Conservation (phyloP, 1,139 yeast genomes). For the Debaryomyces singareniensis region DNA sequence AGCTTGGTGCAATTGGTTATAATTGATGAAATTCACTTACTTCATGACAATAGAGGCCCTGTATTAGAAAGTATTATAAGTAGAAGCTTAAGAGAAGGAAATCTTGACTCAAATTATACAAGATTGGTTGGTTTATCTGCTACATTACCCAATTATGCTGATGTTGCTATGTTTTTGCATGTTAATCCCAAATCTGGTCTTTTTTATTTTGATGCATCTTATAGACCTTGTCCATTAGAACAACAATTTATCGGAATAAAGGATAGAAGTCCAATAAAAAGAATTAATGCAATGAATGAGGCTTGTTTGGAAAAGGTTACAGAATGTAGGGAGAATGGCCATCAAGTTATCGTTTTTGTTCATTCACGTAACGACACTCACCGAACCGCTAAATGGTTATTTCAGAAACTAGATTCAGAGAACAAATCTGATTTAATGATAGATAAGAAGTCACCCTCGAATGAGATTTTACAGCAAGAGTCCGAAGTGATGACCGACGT, state of each 20-base stretch:
- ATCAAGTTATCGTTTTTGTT: slow-evolving; percentile 84
- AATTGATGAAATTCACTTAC: slow-evolving; percentile 87
- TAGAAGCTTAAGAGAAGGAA: slow-evolving; percentile 51
- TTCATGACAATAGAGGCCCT: slow-evolving; percentile 95
- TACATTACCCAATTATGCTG: slow-evolving; percentile 83
- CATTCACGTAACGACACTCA: slow-evolving; percentile 91
- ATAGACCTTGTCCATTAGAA: slow-evolving; percentile 87
- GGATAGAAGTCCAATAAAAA: slow-evolving; percentile 76
- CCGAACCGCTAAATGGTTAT: slow-evolving; percentile 72
- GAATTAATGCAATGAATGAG: slow-evolving; percentile 78
- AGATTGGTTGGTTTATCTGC: slow-evolving; percentile 89
- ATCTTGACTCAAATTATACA: slow-evolving; percentile 38
- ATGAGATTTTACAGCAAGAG: slow-evolving; percentile 59
- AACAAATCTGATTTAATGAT: slow-evolving; percentile 44
- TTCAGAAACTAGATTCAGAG: slow-evolving; percentile 54
- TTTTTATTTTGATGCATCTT: slow-evolving; percentile 77
- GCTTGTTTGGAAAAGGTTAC: slow-evolving; percentile 81
- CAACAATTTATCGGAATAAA: slow-evolving; percentile 87
- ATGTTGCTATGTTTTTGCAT: slow-evolving; percentile 76
- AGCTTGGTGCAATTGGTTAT: slow-evolving; percentile 66
- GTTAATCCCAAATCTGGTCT: slow-evolving; percentile 57
- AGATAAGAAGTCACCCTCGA: slow-evolving; percentile 52
- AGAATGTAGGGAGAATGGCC: slow-evolving; percentile 52
- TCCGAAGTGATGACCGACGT: slow-evolving; percentile 49
- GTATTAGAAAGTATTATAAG: slow-evolving; percentile 86